Conservation (phyloP, 1,284 basidiomycete genomes). For the Ustilago curta region DNA sequence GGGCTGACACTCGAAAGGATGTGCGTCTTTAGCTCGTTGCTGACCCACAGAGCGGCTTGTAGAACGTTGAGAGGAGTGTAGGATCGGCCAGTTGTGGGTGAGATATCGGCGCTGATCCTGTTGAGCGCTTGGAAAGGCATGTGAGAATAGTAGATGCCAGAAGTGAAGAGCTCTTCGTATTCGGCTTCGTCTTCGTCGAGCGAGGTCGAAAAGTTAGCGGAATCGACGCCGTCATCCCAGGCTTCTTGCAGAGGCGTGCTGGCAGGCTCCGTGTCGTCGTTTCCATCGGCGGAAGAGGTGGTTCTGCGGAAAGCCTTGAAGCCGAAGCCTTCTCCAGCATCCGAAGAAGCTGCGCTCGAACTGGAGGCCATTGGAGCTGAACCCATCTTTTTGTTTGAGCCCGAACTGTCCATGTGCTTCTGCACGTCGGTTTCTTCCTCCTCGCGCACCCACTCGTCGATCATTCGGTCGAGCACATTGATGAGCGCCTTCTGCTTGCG, state of each 20-base stretch:
- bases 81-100: conserved; percentile 37
- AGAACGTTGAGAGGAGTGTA: conserved; percentile 54
- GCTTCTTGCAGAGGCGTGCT: conserved; percentile 40
- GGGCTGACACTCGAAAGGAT: conserved; percentile 29
- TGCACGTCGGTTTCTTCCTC: conserved; percentile 11
- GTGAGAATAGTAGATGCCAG: conserved; percentile 87
- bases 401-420: background rate
- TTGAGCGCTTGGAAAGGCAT: conserved; percentile 74
- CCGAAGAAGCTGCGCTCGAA: conserved; percentile 24
- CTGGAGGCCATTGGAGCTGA: conserved; percentile 11
- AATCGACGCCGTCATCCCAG: conserved; percentile 37
- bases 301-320: conserved; percentile 43
- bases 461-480: conserved; percentile 40
- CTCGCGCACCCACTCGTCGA: conserved; percentile 40
- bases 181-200: conserved; percentile 60
- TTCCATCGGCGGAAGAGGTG: conserved; percentile 14
- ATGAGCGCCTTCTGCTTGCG: conserved; percentile 70
- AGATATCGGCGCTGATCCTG: conserved; percentile 46
- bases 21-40: conserved; percentile 55
- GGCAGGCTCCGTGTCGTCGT: conserved; percentile 33
- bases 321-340: conserved; percentile 40
- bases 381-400: conserved; percentile 24
- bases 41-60: conserved; percentile 60
- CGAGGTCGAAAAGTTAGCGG: conserved; percentile 29
- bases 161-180: conserved; percentile 76